Base-by-base conservation (phyloP, 768 basidiomycete species). In the Suillus placidus region DNA sequence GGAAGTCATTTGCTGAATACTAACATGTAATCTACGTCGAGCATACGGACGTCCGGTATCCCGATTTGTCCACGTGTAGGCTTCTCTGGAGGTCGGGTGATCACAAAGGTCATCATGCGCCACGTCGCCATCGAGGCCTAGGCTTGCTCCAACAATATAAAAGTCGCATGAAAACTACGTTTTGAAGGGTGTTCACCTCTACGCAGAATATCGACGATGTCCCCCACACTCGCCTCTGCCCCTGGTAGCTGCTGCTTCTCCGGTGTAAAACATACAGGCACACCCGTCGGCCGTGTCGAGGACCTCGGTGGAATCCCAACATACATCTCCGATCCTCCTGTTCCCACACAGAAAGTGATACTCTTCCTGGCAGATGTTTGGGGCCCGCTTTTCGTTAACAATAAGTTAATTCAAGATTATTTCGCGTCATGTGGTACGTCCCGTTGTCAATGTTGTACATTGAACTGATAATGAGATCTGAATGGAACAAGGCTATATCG, bases 371-470 rank as follows among this genome's bases (percentile, higher is more conserved):
- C 86, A 1, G 88, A 89, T 71, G 78, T 88, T 16, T 87, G 73
- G 65, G 85, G 87, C 0, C 81, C 87, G 0, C 77, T 87, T 37
- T 85, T 74, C 68, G 38, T 84, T 61, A 89, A 89, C 70, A 84
- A 84, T 55, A 74, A 87, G 71, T 72, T 89, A 4, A 60, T 89
- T 5, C 85, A 87, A 70, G 88, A 90, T 71, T 88, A 83, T 64
- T 87, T 85, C 63, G 87, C 89, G 2, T 77, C 83, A 2, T 77
- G 82, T n/a, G 88, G 88, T 88, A 45, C 4, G 77, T 71, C 40
- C 9, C n/a, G 26, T 26, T 38, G 9, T 10, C 51, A 10, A 52
- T 8, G 8, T 62, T 60, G 54, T 23, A n/a, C 1, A 34, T 20
- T 34, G 32, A 16, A 18, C 20, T 3, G 51, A 16, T 34, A 26